Evolutionary conservation across 306 rosid genomes (phyloP).

Genomic region (Spatholobus suberectus): DNA sequence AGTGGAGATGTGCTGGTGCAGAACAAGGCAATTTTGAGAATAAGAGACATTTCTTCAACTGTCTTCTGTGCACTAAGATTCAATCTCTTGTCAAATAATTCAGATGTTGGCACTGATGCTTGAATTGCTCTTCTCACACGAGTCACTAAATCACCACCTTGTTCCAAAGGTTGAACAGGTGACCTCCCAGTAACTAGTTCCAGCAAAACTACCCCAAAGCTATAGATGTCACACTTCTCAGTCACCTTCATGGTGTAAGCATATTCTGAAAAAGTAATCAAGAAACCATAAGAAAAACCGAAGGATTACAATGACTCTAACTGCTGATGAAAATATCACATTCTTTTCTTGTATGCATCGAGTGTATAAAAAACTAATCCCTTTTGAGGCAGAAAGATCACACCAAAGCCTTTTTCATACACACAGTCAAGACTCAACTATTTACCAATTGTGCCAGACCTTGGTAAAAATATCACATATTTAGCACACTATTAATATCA

Average conservation of each 20-base stretch:
- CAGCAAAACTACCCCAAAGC: conserved; percentile 82
- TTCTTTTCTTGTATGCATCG: background rate
- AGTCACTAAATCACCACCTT: conserved; percentile 76
- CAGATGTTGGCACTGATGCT: conserved; percentile 48
- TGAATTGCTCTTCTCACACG: conserved; percentile 72
- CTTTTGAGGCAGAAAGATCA: too few species aligned
- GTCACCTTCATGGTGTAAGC: conserved; percentile 90
- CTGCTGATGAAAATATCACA: background rate
- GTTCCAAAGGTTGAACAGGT: conserved; percentile 84
- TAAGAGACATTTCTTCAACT: conserved; percentile 69
- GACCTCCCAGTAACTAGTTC: conserved; percentile 70
- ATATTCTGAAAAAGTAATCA: conserved; percentile 61
- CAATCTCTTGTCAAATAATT: conserved; percentile 69
- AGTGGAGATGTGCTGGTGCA: conserved; percentile 78
- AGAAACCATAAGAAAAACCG: conserved; percentile 28
- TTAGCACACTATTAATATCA: background rate
- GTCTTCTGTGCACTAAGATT: conserved; percentile 53
- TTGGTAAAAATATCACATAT: background rate
- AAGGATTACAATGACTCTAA: conserved; percentile 19
- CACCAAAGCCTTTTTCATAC: background rate
- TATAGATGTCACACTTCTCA: conserved; percentile 84
- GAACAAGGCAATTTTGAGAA: conserved; percentile 79
- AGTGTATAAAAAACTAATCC: background rate
- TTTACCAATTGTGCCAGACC: background rate
- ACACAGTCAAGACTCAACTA: background rate